These are phyloP conservation scores for Starmerella vaccinii DNA, from an alignment of 805 yeast genomes.

Conservation along the genomic window DNA sequence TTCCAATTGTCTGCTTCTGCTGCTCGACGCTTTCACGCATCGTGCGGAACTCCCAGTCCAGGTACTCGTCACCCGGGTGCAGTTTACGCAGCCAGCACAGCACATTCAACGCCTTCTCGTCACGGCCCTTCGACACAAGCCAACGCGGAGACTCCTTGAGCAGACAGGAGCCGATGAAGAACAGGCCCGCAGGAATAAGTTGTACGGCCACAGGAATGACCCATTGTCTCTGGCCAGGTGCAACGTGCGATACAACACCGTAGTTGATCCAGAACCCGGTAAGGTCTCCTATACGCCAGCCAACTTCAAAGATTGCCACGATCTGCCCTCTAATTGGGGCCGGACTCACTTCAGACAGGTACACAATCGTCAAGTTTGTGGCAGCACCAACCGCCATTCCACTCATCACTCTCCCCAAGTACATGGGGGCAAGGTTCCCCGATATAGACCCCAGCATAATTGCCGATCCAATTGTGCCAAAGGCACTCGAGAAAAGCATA, in stretches of 20 bases:
- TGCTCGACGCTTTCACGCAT: constrained; percentile 10
- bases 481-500: constrained; percentile 6
- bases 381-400: constrained; percentile 13
- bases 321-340: constrained; percentile 13
- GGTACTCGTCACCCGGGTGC: constrained; percentile 13
- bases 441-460: constrained; percentile 10
- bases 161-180: constrained; percentile 35
- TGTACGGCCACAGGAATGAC: constrained; percentile 31
- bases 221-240: constrained; percentile 4
- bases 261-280: constrained; percentile 16
- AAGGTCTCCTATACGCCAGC: constrained; percentile 14
- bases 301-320: constrained; percentile 13
- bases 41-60: constrained; percentile 15
- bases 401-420: constrained; percentile 12
- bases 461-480: constrained; percentile 11
- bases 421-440: constrained; percentile 10
- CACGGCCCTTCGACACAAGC: constrained; percentile 28
- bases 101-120: constrained; percentile 9
- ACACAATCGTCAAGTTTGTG: constrained; percentile 11
- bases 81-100: constrained; percentile 13
- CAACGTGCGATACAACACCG: constrained; percentile 8
- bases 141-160: constrained; percentile 38
- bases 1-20: constrained; percentile 7
- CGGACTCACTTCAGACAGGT: constrained; percentile 12
- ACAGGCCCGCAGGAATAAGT: constrained; percentile 41